Evolutionary conservation across 2,329 filamentous ascomycete genomes (phyloP).

Genomic region (Dactylellina haptotyla): DNA sequence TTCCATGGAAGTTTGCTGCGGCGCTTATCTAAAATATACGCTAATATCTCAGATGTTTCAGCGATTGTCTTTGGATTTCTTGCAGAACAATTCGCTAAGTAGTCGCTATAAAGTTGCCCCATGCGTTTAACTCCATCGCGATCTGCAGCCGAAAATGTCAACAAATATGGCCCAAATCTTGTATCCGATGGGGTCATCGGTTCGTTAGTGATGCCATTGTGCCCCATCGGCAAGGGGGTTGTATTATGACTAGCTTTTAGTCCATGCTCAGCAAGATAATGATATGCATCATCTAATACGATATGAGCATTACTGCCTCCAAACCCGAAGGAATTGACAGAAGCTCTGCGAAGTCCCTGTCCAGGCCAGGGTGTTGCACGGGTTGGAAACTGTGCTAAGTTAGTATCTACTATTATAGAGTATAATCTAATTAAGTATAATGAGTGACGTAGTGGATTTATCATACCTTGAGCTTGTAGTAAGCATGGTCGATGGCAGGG

Average conservation of each 20-base stretch:
- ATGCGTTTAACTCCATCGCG: conserved; percentile 2
- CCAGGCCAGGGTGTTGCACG: conserved; percentile 2
- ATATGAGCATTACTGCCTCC: conserved; percentile 58
- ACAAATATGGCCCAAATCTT: conserved; percentile 8
- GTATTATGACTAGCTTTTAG: conserved; percentile 23
- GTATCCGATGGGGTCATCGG: neutral
- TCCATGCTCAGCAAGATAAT: conserved; percentile 2
- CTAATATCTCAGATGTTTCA: neutral
- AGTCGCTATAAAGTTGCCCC: neutral
- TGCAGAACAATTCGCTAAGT: neutral
- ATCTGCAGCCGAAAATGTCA: conserved; percentile 7
- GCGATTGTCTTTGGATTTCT: neutral
- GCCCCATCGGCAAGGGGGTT: no score
- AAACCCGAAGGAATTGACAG: conserved; percentile 59
- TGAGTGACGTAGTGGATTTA: neutral
- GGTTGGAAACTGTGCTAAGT: conserved; percentile 5
- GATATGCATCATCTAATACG: conserved; percentile 15
- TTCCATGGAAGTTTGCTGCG: conserved; percentile 10
- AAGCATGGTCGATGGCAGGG: neutral
- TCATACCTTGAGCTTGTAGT: conserved; percentile 47
- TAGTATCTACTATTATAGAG: no score
- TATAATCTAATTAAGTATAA: neutral
- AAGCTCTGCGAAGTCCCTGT: conserved; percentile 10
- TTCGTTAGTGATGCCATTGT: neutral
- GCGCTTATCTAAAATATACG: conserved; percentile 2